Base-by-base conservation (phyloP, 257 asterid genomes). In the Haberlea rhodopensis region DNA sequence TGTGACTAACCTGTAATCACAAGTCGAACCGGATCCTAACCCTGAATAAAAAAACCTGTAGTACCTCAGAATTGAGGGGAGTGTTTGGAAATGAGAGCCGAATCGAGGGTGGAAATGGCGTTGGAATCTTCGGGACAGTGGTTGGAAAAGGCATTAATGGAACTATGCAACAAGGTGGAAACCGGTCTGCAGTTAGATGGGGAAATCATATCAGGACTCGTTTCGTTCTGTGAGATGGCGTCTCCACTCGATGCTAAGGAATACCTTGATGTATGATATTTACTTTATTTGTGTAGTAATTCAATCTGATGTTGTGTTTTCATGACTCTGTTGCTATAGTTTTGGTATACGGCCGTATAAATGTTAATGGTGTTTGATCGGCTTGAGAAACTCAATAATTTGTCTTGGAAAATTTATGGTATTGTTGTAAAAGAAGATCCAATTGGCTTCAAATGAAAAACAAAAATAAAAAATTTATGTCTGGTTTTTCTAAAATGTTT, bases 201-300 rank as follows among this genome's bases (percentile, higher is more conserved):
- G 4, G 98, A 91, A 16, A 78, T 91, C 78, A 84, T 91, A 59
- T 87, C 97, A 19, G 94, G 95, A 32, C 94, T 87, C 75, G 97
- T 92, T 29, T 87, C 97, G 48, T 87, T 89, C 75, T 89, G 96
- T 51, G 90, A 89, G 81, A 87, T 87, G 87, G 96, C 96, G 40
- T 60, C 96, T 55, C 94, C 97, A 2, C 91, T 87, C 49, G 96
- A 92, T 72, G 99, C 99, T 2, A 87, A 87, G 76, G 97, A 92
- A 61, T 92, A 87, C 74, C 97, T 92, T 13, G 96, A 87, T 79
- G 99, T 92, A 80, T 43, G 67, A 21, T 18, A 21, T 67, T 71
- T 34, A 26, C 62, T 60, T 9, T 25, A 10, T 29, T 62, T 52
- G 20, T 3, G 2, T 37, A 11, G 21, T 37, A 18, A 20, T 52